phyloP scores from a whole-genome alignment of 805 yeast genomes.

The Allodekkera sacchari region DNA sequence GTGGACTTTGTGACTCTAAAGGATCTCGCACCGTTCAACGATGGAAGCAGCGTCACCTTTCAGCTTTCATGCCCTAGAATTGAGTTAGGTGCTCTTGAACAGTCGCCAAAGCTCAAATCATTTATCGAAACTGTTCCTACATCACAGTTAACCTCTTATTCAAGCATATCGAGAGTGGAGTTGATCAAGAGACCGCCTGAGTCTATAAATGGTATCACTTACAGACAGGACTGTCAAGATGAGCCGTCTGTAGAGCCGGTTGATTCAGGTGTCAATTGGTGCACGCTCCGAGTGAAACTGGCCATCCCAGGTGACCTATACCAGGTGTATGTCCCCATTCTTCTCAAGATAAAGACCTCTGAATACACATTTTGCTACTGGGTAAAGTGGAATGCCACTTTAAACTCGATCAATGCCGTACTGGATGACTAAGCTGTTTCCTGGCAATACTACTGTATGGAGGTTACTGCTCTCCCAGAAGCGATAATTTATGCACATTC shows the following conservation, averaged over 20 bases:
- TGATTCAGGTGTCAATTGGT: conserved; percentile 21
- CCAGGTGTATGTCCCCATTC: no score
- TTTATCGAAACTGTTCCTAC: conserved; percentile 23
- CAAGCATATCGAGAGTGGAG: conserved; percentile 25
- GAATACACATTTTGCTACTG: no score
- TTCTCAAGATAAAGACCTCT: no score
- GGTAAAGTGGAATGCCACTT: no score
- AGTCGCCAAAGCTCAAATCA: conserved; percentile 7
- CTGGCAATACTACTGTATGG: no score
- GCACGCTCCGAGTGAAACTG: no score
- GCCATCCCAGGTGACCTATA: no score
- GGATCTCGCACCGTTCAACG: conserved; percentile 3
- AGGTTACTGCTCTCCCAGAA: no score
- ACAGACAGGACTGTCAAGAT: conserved; percentile 8
- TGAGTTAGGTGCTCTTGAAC: conserved; percentile 8
- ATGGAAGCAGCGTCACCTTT: conserved; percentile 1
- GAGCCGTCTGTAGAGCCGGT: conserved; percentile 14
- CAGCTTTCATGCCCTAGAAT: conserved; percentile 16
- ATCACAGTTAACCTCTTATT: conserved; percentile 14
- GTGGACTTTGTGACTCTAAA: conserved; percentile 10
- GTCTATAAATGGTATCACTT: conserved; percentile 4
- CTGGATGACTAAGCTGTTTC: no score
- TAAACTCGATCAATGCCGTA: no score
- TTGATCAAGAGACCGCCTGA: conserved; percentile 17
- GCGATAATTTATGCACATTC: no score